Base-by-base conservation (phyloP, 768 basidiomycete species). In the Harrya chromipes region DNA sequence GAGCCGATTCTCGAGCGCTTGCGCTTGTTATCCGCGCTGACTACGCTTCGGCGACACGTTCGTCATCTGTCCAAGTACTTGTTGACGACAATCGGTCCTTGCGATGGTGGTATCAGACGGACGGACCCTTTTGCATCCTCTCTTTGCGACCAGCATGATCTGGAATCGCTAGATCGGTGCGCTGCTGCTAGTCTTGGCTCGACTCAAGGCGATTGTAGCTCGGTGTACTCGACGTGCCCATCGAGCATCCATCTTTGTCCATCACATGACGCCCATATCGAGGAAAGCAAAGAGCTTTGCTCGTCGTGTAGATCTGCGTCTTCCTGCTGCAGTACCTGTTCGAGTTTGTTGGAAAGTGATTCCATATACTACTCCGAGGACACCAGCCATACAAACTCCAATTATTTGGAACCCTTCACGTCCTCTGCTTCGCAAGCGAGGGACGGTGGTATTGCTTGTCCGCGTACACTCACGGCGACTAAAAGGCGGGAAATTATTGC, bases 211-310 rank as follows among this genome's bases (percentile, higher is more conserved):
- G 33, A 43, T n/a, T 41, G 49, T 29, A 53, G 52, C 51, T 55
- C 64, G 10, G 49, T 46, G 29, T 65, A 60, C 40, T 66, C 64
- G 31, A 62, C 65, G 16, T 66, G 65, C 33, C 41, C 50, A 6
- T 55, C 64, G 6, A 43, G 53, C 16, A 34, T 52, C 39, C 27
- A 39, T 19, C 9, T 31, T 34, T 31, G 40, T 7, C 43, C 13
- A 27, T 11, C 5, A 33, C 29, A 35, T 14, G 50, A 38, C 38
- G 16, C 19, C 16, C 16, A 11, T 16, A 26, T 27, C 21, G n/a
- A n/a, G 12, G 31, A 31, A 49, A 47, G 29, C 10, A 14, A 36
- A 35, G 53, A 20, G 6, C 27, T 24, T 33, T 46, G 40, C n/a
- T 52, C 53, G 24, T 52, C 54, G 4, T 39, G 44, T 33, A 14